Evolutionary conservation across 1,284 basidiomycete genomes (phyloP), one percentile per base, ranked within the genome.

Genomic region (Ceratobasidium sp.): DNA sequence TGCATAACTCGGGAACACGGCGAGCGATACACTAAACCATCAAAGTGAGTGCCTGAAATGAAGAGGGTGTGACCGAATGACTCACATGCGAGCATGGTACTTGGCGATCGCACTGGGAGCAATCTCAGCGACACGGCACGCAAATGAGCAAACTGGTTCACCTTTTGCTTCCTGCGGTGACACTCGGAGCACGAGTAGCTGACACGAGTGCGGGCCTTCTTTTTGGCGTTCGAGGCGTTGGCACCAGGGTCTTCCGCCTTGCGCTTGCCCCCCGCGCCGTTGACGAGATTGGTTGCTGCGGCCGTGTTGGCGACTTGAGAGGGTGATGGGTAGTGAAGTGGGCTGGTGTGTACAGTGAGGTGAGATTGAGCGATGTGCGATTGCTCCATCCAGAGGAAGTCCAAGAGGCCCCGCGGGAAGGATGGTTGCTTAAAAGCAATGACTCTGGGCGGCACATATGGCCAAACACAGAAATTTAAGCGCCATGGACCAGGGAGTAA

Each of bases 111-210:
- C 92, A 94, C 92, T 94, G 80, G 46, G 78, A 29, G 52, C 78
- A 11, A 76, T 80, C 76, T 79, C 80, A 82, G 81, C 77, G 76
- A 77, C 62, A 73, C 74, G 59, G 15, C 29, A 17, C 52, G 61
- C 6, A 2, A 40, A 32, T 13, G 15, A 37, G 13, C 29, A 40
- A 71, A 43, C 7, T 54, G 19, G 44, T n/a, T 15, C 76, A 92
- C 92, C 88, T 94, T 94, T 84, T 94, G 92, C 82, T 94, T 94
- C 77, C 92, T 86, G 37, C 92, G 89, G 85, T 94, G 93, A 79
- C 93, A 94, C 85, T 94, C 92, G 46, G 92, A 92, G 77, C 92
- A 94, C n/a, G 92, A 94, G 80, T 93, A 94, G 82, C 93, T 94
- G 81, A 64, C 68, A 17, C 61, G 80, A 40, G 90, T 92, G 77